These are phyloP conservation scores for Amaranthus hypochondriacus DNA, from an alignment of 148 eudicot genomes.

Conservation along the genomic window DNA sequence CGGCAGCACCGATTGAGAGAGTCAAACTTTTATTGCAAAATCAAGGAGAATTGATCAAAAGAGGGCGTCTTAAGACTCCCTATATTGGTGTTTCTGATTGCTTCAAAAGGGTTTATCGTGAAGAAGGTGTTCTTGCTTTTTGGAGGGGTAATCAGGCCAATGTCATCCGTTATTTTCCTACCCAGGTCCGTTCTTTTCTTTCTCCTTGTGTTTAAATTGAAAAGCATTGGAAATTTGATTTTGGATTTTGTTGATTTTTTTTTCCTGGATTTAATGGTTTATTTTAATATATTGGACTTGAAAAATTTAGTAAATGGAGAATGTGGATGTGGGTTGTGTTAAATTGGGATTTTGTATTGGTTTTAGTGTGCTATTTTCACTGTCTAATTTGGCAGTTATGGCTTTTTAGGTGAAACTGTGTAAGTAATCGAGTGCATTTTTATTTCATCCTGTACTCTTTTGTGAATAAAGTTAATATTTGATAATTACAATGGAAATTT, in stretches of 20 bases:
- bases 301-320: not conserved
- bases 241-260: not conserved
- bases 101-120: conserved; percentile 60
- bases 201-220: not conserved
- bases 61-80: conserved; percentile 61
- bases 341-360: too few relatives aligned
- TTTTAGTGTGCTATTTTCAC: too few relatives aligned
- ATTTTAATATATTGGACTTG: not conserved
- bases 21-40: conserved; percentile 85
- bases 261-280: not conserved
- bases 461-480: too few relatives aligned
- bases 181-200: conserved; percentile 49
- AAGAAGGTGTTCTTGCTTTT: conserved; percentile 69
- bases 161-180: conserved; percentile 90
- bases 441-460: too few relatives aligned
- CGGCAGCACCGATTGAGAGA: conserved; percentile 93
- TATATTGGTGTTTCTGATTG: conserved; percentile 64
- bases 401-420: too few relatives aligned
- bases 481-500: too few relatives aligned
- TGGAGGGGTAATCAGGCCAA: conserved; percentile 99
- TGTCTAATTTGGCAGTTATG: too few relatives aligned
- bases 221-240: too few relatives aligned
- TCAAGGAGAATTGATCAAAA: conserved; percentile 75
- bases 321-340: not conserved
- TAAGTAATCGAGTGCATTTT: too few relatives aligned